Percentiles rank a stretch among this genome's conserved stretches.
Evolutionary conservation across 768 basidiomycete species (phyloP).

Genomic region (Leucosporidium creatinivorum): DNA sequence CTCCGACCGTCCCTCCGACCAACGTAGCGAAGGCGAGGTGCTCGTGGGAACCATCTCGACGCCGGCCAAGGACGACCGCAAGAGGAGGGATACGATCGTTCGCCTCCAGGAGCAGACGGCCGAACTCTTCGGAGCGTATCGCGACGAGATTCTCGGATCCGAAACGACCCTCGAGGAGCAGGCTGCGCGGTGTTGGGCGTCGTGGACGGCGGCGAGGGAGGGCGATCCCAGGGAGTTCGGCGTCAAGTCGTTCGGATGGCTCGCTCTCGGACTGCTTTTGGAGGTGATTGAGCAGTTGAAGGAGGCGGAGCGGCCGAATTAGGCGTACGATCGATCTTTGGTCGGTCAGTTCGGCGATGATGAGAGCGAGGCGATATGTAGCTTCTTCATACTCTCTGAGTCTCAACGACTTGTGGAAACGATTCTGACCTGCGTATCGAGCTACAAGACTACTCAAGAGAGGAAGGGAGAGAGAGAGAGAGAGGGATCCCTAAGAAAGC

Average conservation of each 20-base stretch:
- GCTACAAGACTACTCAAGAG: no score
- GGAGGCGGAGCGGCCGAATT: neutral
- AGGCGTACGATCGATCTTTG: no score
- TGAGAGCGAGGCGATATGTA: no score
- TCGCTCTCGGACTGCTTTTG: slow-evolving; percentile 3
- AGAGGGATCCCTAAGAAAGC: no score
- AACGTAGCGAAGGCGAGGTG: slow-evolving; percentile 16
- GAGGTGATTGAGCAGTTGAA: neutral
- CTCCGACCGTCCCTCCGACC: slow-evolving; percentile 7
- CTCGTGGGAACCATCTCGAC: slow-evolving; percentile 3
- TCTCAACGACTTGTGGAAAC: no score
- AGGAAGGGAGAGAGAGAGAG: no score
- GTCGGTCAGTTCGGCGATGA: no score
- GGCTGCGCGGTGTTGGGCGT: neutral
- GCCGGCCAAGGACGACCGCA: neutral
- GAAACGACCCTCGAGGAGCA: neutral
- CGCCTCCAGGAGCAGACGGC: slow-evolving; percentile 5
- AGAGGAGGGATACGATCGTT: neutral
- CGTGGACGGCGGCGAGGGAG: slow-evolving; percentile 10
- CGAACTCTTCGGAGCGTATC: no score
- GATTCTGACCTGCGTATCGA: no score
- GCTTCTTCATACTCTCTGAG: no score
- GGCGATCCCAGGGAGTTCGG: neutral
- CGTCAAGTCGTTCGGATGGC: slow-evolving; percentile 13
- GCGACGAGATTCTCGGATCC: neutral